Evolutionary conservation across 179 eudicot species (phyloP).

Genomic region (Beta macrorhiza): DNA sequence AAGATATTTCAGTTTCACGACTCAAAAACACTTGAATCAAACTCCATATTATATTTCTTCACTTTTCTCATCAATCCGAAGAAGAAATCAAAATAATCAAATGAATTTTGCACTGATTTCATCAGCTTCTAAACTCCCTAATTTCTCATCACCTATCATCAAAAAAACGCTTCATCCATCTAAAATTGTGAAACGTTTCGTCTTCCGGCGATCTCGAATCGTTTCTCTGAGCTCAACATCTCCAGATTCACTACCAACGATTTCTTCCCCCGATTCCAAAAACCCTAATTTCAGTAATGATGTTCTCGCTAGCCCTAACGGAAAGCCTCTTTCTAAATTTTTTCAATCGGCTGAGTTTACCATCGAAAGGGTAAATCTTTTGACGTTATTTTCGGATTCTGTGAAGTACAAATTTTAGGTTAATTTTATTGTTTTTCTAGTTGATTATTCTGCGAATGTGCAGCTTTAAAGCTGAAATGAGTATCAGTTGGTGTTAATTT

Average conservation of each 20-base stretch:
- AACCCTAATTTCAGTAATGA: constrained; percentile 26
- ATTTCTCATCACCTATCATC: constrained; percentile 13
- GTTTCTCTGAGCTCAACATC: constrained; percentile 37
- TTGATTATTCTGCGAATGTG: background rate
- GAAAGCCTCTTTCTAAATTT: constrained; percentile 37
- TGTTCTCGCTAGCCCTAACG: constrained; percentile 38
- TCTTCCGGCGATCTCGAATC: constrained; percentile 2
- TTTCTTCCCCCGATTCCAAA: constrained; percentile 20
- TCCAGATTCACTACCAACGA: constrained; percentile 22
- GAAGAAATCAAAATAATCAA: background rate
- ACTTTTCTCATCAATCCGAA: background rate
- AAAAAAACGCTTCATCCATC: background rate
- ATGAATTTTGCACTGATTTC: constrained; percentile 19
- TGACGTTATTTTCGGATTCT: background rate
- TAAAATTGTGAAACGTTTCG: background rate
- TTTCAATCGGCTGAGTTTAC: constrained; percentile 55
- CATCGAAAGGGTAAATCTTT: constrained; percentile 58
- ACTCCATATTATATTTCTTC: background rate
- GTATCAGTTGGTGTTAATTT: background rate
- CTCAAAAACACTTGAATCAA: background rate
- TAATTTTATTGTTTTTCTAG: background rate
- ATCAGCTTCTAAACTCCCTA: constrained; percentile 6
- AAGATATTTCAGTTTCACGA: background rate
- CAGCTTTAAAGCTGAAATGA: background rate
- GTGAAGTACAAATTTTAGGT: background rate